Base-by-base conservation (phyloP, 306 rosid genomes). In the Quercus ilex region DNA sequence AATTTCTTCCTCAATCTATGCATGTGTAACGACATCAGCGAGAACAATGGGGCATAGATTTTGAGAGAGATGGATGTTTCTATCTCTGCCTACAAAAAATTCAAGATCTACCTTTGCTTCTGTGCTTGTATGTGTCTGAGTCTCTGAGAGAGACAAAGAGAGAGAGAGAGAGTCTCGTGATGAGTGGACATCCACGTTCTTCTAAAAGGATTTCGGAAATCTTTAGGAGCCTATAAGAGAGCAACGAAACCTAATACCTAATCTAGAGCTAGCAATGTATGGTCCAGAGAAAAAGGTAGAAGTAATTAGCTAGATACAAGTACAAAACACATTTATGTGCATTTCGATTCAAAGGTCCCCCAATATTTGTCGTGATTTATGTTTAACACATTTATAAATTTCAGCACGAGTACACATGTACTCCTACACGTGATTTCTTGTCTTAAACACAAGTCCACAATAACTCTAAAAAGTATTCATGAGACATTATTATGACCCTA, bases 271-370 rank as follows among this genome's bases (percentile, higher is more conserved):
- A 49, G 53, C 52, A 75, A 82, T 59, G 35, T 52, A 70, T 63
- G 85, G 79, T 55, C 80, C 78, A 74, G 9, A 14, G 23, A 14
- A 55, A 88, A 58, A 74, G 55, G 57, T 67, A 8, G 52, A 23
- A 79, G 52, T 70, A 75, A 56, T 70, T 31, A 53, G 35, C 52
- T 35, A 59, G 65, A 83, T 52, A 8, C 67, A 80, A 73, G 59
- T 74, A 52, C 70, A 33, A 83, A 75, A 76, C 78, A 52, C 75
- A 55, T 79, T 55, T 53, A 10, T 55, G 74, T 82, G 79, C 80
- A 78, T 81, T 84, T 68, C 71, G 73, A 63, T 81, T 82, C 72
- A 56, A 74, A 68, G 82, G 67, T 35, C 84, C 79, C 70, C 71
- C 35, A 64, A 60, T 20, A 28, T 79, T 76, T 81, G 82, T 78